These are phyloP conservation scores for Monosporascus sp. DNA, from an alignment of 2,329 filamentous ascomycete species.

Conservation along the genomic window DNA sequence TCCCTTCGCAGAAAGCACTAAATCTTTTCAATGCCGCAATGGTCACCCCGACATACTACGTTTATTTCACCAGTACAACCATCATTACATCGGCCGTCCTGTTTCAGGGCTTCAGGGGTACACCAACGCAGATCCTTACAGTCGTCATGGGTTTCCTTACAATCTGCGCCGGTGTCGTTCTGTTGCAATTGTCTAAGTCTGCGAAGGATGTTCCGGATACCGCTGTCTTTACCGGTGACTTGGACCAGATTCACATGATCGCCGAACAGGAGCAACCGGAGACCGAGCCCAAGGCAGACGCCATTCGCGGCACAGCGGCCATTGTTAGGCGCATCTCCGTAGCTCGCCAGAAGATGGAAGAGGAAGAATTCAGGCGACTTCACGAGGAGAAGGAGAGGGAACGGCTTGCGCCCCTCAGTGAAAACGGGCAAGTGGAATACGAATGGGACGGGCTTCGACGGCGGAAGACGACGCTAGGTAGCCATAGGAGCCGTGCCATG, in stretches of 20 bases:
- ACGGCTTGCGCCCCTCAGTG: constrained; percentile 66
- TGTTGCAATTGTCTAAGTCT: constrained; percentile 95
- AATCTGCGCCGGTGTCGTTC: constrained; percentile 87
- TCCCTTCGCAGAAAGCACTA: constrained; percentile 76
- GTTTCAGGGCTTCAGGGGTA: constrained; percentile 91
- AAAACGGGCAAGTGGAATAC: constrained; percentile 63
- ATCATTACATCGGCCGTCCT: constrained; percentile 90
- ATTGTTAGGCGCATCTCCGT: constrained; percentile 79
- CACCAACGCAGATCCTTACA: constrained; percentile 71
- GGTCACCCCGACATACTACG: constrained; percentile 97
- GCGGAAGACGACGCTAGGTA: constrained; percentile 52
- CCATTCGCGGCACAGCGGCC: constrained; percentile 84
- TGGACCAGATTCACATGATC: constrained; percentile 93
- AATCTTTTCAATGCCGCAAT: constrained; percentile 96
- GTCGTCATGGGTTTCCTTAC: constrained; percentile 90
- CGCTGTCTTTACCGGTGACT: constrained; percentile 84
- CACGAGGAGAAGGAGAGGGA: constrained; percentile 72
- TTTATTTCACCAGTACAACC: constrained; percentile 93
- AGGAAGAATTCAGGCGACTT: constrained; percentile 71
- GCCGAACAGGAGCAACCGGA: constrained; percentile 95
- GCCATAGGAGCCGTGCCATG: constrained; percentile 31
- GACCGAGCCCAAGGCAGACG: constrained; percentile 91
- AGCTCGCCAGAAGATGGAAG: constrained; percentile 70
- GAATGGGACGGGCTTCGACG: constrained; percentile 91
- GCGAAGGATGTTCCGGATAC: constrained; percentile 95